Evolutionary conservation across 176 grass and related monocot genomes (phyloP).

Genomic region (Juncus inflexus): DNA sequence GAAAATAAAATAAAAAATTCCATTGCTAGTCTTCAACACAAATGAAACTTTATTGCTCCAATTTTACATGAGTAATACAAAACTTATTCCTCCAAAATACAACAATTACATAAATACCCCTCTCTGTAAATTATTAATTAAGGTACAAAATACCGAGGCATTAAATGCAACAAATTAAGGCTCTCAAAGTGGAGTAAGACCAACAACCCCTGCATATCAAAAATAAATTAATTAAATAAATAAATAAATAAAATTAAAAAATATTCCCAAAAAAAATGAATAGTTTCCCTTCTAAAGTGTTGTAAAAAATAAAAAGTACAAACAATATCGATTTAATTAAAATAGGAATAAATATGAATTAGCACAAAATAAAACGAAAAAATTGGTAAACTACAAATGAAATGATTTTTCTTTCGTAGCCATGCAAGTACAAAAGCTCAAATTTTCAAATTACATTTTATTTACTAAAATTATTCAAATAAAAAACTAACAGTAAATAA

Average conservation of each 20-base stretch:
- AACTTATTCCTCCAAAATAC: constrained; percentile 18
- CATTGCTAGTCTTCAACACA: not conserved
- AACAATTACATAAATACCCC: constrained; percentile 16
- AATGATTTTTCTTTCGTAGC: too few species aligned
- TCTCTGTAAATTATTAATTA: constrained; percentile 7
- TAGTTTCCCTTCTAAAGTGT: too few species aligned
- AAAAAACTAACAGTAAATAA: not conserved
- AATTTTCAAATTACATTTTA: not conserved
- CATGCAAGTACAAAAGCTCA: too few species aligned
- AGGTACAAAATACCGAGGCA: not conserved
- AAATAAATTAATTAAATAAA: constrained; percentile 12
- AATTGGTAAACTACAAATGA: too few species aligned
- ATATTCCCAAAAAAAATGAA: not conserved
- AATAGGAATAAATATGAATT: too few species aligned
- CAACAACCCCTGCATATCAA: constrained; percentile 73
- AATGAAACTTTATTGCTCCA: constrained; percentile 9
- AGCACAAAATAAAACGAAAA: too few species aligned
- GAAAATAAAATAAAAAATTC: too few species aligned
- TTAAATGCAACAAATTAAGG: not conserved
- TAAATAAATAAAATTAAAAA: constrained; percentile 2
- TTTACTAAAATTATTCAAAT: constrained; percentile 4
- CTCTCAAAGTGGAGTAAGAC: constrained; percentile 58
- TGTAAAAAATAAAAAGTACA: too few species aligned
- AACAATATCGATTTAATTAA: too few species aligned
- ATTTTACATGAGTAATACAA: constrained; percentile 12